phyloP scores from a whole-genome alignment of 306 rosid genomes.

The Malus sylvestris region DNA sequence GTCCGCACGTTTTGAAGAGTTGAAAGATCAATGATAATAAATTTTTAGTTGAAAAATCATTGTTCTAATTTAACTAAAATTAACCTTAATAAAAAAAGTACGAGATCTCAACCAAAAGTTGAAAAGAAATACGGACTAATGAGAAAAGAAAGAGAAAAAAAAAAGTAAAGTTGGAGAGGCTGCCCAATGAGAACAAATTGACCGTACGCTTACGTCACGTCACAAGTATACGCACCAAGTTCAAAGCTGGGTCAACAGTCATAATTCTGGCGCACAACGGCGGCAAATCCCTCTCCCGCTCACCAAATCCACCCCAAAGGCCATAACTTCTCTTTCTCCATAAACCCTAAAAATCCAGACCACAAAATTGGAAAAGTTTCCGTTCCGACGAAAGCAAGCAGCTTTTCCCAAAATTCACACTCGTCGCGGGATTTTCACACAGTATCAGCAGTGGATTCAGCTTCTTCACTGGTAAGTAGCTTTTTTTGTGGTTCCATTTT shows the following conservation, averaged over 20 bases:
- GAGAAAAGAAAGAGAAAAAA: too few species aligned
- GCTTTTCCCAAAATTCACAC: neutral
- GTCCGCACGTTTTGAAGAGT: too few species aligned
- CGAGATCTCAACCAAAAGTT: too few species aligned
- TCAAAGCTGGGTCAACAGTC: neutral
- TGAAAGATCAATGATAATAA: too few species aligned
- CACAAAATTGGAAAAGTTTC: neutral
- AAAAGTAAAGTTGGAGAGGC: neutral
- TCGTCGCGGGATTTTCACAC: neutral
- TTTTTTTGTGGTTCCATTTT: slow-evolving; percentile 2
- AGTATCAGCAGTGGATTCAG: neutral
- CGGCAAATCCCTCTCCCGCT: slow-evolving; percentile 23
- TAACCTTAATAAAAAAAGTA: too few species aligned
- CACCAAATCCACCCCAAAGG: slow-evolving; percentile 2
- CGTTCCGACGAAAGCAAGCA: neutral
- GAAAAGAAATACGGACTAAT: too few species aligned
- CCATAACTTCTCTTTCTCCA: neutral
- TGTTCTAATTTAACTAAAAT: too few species aligned
- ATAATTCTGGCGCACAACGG: neutral
- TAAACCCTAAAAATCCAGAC: slow-evolving; percentile 21
- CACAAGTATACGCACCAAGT: neutral
- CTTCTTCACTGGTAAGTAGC: slow-evolving; percentile 21
- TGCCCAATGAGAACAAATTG: slow-evolving; percentile 11
- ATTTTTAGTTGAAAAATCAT: too few species aligned
- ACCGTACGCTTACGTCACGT: slow-evolving; percentile 16